Conservation (phyloP, 1,139 yeast genomes). For the Yamadazyma epiphylla region DNA sequence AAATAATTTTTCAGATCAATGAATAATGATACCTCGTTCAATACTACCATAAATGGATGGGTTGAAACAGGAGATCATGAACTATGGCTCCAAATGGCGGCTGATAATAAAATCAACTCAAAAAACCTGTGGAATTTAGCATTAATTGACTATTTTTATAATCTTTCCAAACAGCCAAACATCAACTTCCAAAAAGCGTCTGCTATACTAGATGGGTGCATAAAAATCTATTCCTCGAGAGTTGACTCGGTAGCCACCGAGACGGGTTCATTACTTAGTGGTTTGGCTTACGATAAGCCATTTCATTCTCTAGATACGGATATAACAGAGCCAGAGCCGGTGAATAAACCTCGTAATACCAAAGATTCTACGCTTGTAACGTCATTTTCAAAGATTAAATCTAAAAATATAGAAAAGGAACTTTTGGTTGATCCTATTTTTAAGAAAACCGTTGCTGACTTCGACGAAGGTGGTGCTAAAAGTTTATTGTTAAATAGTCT, state of each 20-base stretch:
- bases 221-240: conserved; percentile 42
- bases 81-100: conserved; percentile 50
- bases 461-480: conserved; percentile 94
- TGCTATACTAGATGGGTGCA: conserved; percentile 33
- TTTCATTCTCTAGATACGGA: conserved; percentile 8
- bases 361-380: conserved; percentile 28
- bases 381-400: conserved; percentile 54
- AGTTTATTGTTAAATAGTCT: conserved; percentile 74
- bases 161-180: conserved; percentile 32
- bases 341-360: conserved; percentile 29
- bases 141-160: conserved; percentile 74
- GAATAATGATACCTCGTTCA: too few species aligned
- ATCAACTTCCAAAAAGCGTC: conserved; percentile 36
- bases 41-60: too few species aligned
- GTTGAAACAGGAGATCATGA: conserved; percentile 1
- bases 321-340: conserved; percentile 7
- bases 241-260: conserved; percentile 89
- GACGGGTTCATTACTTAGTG: conserved; percentile 77
- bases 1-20: too few species aligned
- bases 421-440: conserved; percentile 79
- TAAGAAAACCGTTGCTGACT: conserved; percentile 50
- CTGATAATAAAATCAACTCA: conserved; percentile 71
- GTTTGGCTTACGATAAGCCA: conserved; percentile 33
- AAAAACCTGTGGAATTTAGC: conserved; percentile 68
- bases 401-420: conserved; percentile 70